A percentile compares a stretch with the other conserved stretches of the same genome.
Evolutionary conservation across 179 eudicot genomes (phyloP).

Genomic region (Spinacia oleracea): DNA sequence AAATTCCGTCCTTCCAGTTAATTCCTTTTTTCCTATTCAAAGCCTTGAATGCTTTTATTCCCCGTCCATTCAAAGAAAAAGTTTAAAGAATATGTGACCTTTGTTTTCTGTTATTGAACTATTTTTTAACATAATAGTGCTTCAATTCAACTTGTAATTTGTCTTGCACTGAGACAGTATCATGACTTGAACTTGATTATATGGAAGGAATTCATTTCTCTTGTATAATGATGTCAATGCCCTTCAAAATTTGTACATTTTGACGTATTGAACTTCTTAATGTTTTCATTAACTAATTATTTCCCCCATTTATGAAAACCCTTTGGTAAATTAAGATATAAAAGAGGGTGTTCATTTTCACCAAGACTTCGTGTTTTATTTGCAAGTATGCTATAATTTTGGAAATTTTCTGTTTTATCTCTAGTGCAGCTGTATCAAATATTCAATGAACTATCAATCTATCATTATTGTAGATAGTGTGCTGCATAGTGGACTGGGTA

Average conservation of each 20-base stretch:
- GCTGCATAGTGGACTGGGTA: too few species aligned
- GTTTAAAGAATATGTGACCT: neutral
- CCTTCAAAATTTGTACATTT: neutral
- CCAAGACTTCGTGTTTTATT: neutral
- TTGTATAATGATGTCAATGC: neutral
- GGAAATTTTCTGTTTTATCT: neutral
- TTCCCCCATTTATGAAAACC: neutral
- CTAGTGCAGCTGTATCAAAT: neutral
- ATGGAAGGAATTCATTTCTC: neutral
- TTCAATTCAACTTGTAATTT: neutral
- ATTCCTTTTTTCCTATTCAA: neutral
- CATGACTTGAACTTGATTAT: neutral
- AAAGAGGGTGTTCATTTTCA: neutral
- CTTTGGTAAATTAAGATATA: neutral
- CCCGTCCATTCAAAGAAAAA: neutral
- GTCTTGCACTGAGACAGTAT: neutral
- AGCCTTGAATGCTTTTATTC: neutral
- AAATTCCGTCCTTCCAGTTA: neutral
- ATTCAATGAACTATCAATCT: neutral
- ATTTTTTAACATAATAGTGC: neutral
- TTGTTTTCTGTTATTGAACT: neutral
- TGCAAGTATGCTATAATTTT: neutral
- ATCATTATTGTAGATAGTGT: neutral
- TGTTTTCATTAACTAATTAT: neutral
- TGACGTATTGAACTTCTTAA: neutral